phyloP scores from a whole-genome alignment of 257 asterid species.

The Lantana camara region DNA sequence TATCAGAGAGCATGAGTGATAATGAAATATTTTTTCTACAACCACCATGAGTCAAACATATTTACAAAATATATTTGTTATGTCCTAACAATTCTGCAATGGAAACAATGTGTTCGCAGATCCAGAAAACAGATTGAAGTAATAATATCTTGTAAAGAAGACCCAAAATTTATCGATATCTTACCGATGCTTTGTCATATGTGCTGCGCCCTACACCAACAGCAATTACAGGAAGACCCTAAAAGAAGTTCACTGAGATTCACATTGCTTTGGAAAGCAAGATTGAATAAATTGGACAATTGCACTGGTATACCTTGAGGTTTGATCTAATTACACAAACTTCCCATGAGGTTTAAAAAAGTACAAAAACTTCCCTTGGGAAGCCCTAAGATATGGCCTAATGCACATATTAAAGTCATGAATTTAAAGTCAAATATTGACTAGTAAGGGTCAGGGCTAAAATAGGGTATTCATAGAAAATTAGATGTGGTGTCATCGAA shows the following conservation, averaged over 20 bases:
- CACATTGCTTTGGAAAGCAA: not conserved
- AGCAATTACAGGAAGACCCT: slow-evolving; percentile 86
- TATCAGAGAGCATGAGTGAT: slow-evolving; percentile 8
- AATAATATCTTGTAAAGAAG: not conserved
- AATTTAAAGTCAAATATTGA: too few species aligned
- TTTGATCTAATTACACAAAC: too few species aligned
- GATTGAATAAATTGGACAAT: not conserved
- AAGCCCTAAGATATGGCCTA: too few species aligned
- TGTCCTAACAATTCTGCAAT: slow-evolving; percentile 8
- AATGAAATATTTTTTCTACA: slow-evolving; percentile 36
- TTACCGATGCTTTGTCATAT: slow-evolving; percentile 91
- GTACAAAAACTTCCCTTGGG: too few species aligned
- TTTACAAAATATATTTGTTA: slow-evolving; percentile 4
- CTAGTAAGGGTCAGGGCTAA: too few species aligned
- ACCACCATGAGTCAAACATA: slow-evolving; percentile 7
- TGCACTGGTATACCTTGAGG: too few species aligned
- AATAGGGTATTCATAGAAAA: too few species aligned
- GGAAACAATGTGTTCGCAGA: slow-evolving; percentile 9
- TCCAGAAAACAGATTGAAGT: not conserved
- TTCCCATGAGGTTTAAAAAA: too few species aligned
- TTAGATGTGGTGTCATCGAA: too few species aligned
- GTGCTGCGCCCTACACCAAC: slow-evolving; percentile 90
- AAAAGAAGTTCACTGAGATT: not conserved
- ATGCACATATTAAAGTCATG: too few species aligned
- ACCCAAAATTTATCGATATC: slow-evolving; percentile 30